Conservation (phyloP, 495 filamentous ascomycete species). For the Hypoxylon intermedium region DNA sequence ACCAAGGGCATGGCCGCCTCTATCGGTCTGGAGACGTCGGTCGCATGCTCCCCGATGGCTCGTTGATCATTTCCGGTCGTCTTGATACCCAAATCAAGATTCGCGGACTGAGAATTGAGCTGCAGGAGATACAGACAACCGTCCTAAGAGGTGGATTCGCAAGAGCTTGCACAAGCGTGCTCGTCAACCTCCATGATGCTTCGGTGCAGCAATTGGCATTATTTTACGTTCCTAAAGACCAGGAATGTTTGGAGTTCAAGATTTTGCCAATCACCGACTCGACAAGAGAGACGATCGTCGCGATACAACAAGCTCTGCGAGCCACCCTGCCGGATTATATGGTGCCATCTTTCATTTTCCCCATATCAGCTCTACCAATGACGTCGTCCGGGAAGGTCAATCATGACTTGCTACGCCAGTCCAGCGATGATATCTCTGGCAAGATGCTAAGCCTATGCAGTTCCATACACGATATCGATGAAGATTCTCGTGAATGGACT, state of each 20-base stretch:
- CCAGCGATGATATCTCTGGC: conserved; percentile 34
- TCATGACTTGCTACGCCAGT: conserved; percentile 48
- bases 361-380: conserved; percentile 66
- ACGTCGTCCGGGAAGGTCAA: conserved; percentile 72
- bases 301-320: conserved; percentile 23
- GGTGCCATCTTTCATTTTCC: conserved; percentile 72
- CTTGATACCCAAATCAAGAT: conserved; percentile 84
- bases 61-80: conserved; percentile 74
- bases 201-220: conserved; percentile 58
- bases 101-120: conserved; percentile 78
- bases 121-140: conserved; percentile 74
- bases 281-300: conserved; percentile 7
- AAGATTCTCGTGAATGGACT: conserved; percentile 57
- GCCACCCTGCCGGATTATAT: conserved; percentile 66
- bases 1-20: conserved; percentile 68
- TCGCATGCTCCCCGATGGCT: conserved; percentile 72
- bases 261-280: conserved; percentile 37
- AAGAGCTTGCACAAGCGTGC: conserved; percentile 61
- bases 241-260: conserved; percentile 25
- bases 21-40: conserved; percentile 78
- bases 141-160: conserved; percentile 55
- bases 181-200: conserved; percentile 44
- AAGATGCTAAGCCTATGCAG: conserved; percentile 20
- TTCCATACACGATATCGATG: conserved; percentile 32
- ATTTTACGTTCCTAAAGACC: conserved; percentile 60